Evolutionary conservation across 257 asterid genomes (phyloP).

Genomic region (Capsicum chinense): DNA sequence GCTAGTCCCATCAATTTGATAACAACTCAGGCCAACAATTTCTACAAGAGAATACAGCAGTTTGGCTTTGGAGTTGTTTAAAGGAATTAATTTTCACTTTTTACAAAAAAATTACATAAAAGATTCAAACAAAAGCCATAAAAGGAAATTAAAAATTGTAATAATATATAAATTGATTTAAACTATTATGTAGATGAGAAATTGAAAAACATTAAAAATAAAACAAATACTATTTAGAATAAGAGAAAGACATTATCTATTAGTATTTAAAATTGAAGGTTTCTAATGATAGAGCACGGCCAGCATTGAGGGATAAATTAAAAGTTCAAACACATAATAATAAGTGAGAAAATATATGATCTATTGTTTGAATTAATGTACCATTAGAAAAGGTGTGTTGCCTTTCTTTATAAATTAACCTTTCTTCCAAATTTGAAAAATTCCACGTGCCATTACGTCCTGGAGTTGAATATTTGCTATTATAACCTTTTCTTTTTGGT

Average conservation of each 20-base stretch:
- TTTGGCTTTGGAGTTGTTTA: neutral
- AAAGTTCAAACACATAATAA: neutral
- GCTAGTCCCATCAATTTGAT: neutral
- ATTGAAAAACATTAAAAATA: neutral
- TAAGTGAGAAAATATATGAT: neutral
- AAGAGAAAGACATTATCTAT: neutral
- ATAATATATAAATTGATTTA: neutral
- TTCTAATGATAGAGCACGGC: neutral
- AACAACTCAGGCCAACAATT: neutral
- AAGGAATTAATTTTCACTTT: neutral
- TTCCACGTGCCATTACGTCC: neutral
- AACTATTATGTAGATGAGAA: no score
- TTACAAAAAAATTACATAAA: neutral
- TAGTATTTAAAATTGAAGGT: neutral
- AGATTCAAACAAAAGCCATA: neutral
- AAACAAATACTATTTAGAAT: neutral
- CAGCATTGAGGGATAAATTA: neutral
- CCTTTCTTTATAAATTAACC: slow-evolving; percentile 4
- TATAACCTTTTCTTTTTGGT: neutral
- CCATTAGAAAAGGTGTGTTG: neutral
- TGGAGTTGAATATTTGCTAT: neutral
- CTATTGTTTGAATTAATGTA: neutral
- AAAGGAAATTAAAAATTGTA: neutral
- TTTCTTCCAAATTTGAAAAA: neutral
- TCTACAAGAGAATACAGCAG: neutral